Evolutionary conservation across 139 green algal genomes (phyloP).

Genomic region (Auxenochlorella protothecoides): DNA sequence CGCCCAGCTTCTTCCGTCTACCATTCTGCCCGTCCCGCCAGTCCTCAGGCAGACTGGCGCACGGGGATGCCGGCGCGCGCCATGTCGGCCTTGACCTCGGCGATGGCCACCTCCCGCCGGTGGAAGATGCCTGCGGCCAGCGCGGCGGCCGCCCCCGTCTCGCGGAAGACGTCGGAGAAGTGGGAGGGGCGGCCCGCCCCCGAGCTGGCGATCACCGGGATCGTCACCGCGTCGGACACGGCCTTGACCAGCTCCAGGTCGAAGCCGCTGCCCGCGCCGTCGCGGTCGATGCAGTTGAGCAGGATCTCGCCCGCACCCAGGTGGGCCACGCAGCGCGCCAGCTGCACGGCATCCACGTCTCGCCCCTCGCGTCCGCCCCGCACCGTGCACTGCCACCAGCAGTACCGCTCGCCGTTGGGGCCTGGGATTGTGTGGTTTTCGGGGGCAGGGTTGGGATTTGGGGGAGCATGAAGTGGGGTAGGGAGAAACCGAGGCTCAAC

Average conservation of each 20-base stretch:
- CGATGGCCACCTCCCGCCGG: conserved; percentile 82
- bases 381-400: conserved; percentile 96
- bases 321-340: conserved; percentile 74
- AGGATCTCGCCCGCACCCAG: conserved; percentile 96
- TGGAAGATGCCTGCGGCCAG: conserved; percentile 98
- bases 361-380: conserved; percentile 84
- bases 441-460: no score
- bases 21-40: no score
- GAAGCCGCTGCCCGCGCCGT: conserved; percentile 79
- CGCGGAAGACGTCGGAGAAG: conserved; percentile 78
- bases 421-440: conserved; percentile 24
- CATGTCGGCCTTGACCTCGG: conserved; percentile 87
- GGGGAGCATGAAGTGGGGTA: no score
- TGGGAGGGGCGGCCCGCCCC: conserved; percentile 85
- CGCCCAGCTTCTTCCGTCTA: no score
- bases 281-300: conserved; percentile 98
- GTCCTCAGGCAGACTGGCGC: conserved; percentile 19
- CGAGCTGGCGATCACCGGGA: conserved; percentile 93
- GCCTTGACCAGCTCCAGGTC: conserved; percentile 85
- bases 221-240: conserved; percentile 81
- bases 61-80: conserved; percentile 57
- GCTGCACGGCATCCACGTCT: conserved; percentile 82
- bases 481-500: background rate
- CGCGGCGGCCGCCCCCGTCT: conserved; percentile 71
- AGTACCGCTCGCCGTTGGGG: conserved; percentile 88